Conservation (phyloP, 192 early-diverging fungal genomes). For the Backusella parvicylindrica region DNA sequence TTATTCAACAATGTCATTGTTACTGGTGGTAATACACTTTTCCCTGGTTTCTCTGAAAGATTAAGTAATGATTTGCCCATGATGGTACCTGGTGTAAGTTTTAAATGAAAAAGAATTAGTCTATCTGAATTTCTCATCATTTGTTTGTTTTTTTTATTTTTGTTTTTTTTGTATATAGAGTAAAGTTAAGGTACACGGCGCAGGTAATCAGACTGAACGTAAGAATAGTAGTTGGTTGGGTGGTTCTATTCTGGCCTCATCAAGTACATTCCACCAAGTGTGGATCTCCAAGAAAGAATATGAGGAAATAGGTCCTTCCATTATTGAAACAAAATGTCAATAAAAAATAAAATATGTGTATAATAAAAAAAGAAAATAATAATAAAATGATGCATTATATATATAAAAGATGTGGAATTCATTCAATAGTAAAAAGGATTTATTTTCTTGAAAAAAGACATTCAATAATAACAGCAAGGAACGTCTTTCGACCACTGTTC, state of each 20-base stretch:
- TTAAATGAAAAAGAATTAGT: too few relatives aligned
- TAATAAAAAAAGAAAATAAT: neutral
- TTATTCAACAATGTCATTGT: slow-evolving; percentile 80
- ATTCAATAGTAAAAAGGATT: too few relatives aligned
- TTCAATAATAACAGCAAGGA: neutral
- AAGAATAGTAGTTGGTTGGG: slow-evolving; percentile 94
- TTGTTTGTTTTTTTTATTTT: slow-evolving; percentile 4
- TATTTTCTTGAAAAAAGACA: too few relatives aligned
- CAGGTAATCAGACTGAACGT: slow-evolving; percentile 76
- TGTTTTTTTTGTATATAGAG: slow-evolving; percentile 36
- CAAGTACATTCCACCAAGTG: slow-evolving; percentile 97
- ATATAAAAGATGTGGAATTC: too few relatives aligned
- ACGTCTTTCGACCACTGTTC: neutral
- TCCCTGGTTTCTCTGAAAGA: slow-evolving; percentile 86
- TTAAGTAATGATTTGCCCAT: slow-evolving; percentile 64
- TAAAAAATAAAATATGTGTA: slow-evolving; percentile 22
- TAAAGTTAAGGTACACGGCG: slow-evolving; percentile 77
- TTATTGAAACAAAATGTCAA: slow-evolving; percentile 86
- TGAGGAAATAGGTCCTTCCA: slow-evolving; percentile 77
- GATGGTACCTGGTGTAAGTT: slow-evolving; percentile 64
- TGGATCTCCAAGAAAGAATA: slow-evolving; percentile 98
- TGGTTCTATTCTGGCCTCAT: slow-evolving; percentile 88
- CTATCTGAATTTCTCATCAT: slow-evolving; percentile 8
- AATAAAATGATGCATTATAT: neutral
- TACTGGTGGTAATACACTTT: slow-evolving; percentile 87